Evolutionary conservation across 2,329 filamentous ascomycete genomes (phyloP), one percentile per base, ranked within the genome.

Genomic region (Aspergillus ochraceoroseus): DNA sequence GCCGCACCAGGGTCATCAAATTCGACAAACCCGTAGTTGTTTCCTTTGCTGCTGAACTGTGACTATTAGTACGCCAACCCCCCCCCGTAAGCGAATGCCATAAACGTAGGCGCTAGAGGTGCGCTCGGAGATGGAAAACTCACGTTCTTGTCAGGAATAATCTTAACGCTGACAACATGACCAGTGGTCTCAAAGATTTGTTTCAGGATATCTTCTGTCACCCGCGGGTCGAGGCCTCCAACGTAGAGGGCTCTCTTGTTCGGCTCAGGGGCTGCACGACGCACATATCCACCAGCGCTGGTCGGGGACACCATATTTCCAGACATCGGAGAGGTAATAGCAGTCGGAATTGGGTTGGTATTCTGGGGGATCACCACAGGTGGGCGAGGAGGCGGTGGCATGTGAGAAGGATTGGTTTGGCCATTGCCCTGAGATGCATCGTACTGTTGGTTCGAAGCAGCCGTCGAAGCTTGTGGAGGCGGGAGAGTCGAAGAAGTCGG

Each of bases 101-200:
- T 11, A 23, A n/a, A n/a, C n/a, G n/a, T n/a, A n/a, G n/a, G n/a
- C n/a, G n/a, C n/a, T n/a, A n/a, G n/a, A n/a, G n/a, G n/a, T n/a
- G 27, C 18, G 35, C 25, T 36, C 32, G 37, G 18, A 25, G 28
- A 27, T 43, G 26, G 6, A 20, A 17, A 36, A 80, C 87, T 78
- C 72, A 95, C 89, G 70, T 95, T 98, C 77, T 98, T 98, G 75
- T 98, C 92, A 37, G 92, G 92, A 65, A 98, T 98, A 62, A 98
- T 95, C 76, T 98, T 98, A 64, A 98, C 92, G 62, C 87, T 95
- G 70, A 95, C 85, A 51, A 98, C 92, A 70, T 98, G 92, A 42
- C 92, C 92, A 44, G 89, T 95, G 5, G 92, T 98, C 74, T 98
- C 92, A 61, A 98, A 98, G 58, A 96, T 96, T 68, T 96, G 90